Base-by-base conservation (phyloP, 805 yeast species). In the Lipomyces yamanashiensis region DNA sequence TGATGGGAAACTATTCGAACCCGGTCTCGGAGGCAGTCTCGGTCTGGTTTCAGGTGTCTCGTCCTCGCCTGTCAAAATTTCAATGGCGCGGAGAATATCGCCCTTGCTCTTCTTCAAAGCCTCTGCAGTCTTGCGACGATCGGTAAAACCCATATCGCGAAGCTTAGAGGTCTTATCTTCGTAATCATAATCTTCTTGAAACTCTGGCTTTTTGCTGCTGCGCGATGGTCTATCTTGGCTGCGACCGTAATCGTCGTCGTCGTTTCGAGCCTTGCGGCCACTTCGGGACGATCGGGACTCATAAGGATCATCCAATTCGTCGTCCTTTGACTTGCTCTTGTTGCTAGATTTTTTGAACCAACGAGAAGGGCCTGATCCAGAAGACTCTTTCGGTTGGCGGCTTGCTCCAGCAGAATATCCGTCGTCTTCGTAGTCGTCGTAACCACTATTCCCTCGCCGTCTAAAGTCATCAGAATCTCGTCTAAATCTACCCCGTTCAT, bases 61-160 rank as follows among this genome's bases (percentile, higher is more conserved):
- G 28, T 52, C 52, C 39, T 33, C 66, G 41, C 51, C 54, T 17
- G 66, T 66, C 57, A 61, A 34, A 13, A 56, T 88, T 47, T 84
- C 87, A 40, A 85, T 74, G 0, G 96, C 93, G 19, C 74, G 69
- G 45, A 81, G 81, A 10, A 87, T 71, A 71, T 85, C 84, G 15
- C 96, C 96, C 55, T 78, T 77, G 17, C 87, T 77, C 43, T 84
- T 74, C 9, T 79, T 77, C 66, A 89, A 78, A 34, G 92, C 89
- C 71, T 89, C 95, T 58, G 85, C 77, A 63, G 83, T 81, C 39
- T 82, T 76, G 67, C 87, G 88, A 48, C 80, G 78, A 73, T 87
- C 83, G 21, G 74, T 75, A 69, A 77, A 87, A 0, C 93, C 96
- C 75, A 81, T 80, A 21, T 81, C 80, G 69, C 79, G 81, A 67